Evolutionary conservation across 2,329 filamentous ascomycete species (phyloP).

Genomic region (Hymenoscyphus scutula): DNA sequence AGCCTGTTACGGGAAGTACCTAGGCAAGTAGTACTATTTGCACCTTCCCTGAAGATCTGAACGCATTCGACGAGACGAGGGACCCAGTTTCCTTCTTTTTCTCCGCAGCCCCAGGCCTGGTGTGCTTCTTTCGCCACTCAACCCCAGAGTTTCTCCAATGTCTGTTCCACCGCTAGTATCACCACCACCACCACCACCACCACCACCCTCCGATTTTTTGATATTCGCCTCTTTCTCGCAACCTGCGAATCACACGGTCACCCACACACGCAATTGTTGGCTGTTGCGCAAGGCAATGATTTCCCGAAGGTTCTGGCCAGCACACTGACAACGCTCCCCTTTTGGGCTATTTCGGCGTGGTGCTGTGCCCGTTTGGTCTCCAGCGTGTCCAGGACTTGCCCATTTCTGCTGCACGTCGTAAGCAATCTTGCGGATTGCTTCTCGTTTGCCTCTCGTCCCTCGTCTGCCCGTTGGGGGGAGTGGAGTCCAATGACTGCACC

Average conservation of each 20-base stretch:
- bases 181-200: neutral
- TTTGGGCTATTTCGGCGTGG: neutral
- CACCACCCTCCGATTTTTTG: too few relatives aligned
- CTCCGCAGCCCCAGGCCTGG: too few relatives aligned
- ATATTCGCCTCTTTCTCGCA: neutral
- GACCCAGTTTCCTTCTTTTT: neutral
- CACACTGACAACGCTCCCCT: neutral
- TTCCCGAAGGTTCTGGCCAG: neutral
- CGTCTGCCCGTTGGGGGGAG: slow-evolving; percentile 14
- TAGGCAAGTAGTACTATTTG: too few relatives aligned
- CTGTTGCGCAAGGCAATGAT: neutral
- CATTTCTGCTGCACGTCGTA: slow-evolving; percentile 10
- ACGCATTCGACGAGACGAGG: neutral
- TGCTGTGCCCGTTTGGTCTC: neutral
- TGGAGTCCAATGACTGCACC: neutral
- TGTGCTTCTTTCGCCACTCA: neutral
- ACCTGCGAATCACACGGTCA: neutral
- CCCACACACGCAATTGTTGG: neutral
- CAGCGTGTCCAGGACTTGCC: neutral
- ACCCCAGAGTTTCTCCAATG: neutral
- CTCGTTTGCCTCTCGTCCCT: slow-evolving; percentile 1
- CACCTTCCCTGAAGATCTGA: slow-evolving; percentile 2
- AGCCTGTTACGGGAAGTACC: too few relatives aligned
- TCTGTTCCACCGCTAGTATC: neutral
- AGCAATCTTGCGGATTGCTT: slow-evolving; percentile 9